phyloP scores from a whole-genome alignment of 2,329 filamentous ascomycete species.

The Neospermospora avenae region DNA sequence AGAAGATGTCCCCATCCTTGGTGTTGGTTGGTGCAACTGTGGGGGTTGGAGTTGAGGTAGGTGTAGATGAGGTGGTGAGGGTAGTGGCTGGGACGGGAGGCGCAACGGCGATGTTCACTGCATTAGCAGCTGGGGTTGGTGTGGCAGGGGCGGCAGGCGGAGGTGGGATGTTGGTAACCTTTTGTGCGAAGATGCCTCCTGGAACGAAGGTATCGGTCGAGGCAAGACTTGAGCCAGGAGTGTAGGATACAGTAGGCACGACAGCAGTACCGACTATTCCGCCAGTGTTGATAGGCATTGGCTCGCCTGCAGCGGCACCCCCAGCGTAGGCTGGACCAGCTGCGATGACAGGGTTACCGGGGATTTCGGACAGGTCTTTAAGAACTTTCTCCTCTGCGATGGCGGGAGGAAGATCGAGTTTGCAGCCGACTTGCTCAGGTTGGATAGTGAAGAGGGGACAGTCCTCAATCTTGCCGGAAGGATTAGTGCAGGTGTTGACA shows the following conservation, averaged over 20 bases:
- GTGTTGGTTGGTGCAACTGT: constrained; percentile 5
- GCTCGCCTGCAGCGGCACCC: constrained; percentile 16
- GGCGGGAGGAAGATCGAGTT: constrained; percentile 55
- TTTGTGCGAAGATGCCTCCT: constrained; percentile 35
- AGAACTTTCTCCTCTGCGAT: constrained; percentile 58
- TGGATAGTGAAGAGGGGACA: constrained; percentile 75
- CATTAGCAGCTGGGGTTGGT: not conserved
- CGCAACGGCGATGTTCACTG: not conserved
- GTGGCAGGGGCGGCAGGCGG: not conserved
- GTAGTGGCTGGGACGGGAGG: constrained; percentile 8
- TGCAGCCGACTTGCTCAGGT: constrained; percentile 54
- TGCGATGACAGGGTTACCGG: constrained; percentile 56
- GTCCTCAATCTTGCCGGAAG: constrained; percentile 65
- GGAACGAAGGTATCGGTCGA: constrained; percentile 23
- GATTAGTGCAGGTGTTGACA: constrained; percentile 71
- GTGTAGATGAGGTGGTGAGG: constrained; percentile 20
- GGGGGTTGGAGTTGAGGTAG: constrained; percentile 5
- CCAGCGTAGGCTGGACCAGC: constrained; percentile 42
- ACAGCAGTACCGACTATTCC: constrained; percentile 9
- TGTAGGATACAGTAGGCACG: constrained; percentile 31
- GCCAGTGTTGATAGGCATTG: constrained; percentile 16
- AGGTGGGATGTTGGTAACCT: no score
- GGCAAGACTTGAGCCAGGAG: constrained; percentile 23
- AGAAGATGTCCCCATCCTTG: constrained; percentile 36
- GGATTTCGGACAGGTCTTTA: constrained; percentile 50